Percentiles rank a stretch among this genome's conserved stretches.
Evolutionary conservation across 1,284 basidiomycete genomes (phyloP).

Genomic region (Ganoderma multipileum): DNA sequence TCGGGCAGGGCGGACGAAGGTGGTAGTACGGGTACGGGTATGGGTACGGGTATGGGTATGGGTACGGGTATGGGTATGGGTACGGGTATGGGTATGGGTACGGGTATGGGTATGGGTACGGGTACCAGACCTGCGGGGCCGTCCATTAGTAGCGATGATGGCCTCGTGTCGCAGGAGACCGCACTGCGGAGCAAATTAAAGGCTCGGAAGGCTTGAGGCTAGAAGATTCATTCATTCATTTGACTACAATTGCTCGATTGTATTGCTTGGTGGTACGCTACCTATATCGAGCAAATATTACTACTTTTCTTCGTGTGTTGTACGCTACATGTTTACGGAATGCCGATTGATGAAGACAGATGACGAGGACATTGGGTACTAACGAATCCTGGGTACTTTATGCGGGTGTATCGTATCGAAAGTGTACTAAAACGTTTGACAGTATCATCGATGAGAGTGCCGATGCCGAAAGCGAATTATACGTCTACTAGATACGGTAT

Average conservation of each 20-base stretch:
- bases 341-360: slow-evolving; percentile 23
- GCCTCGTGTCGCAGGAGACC: slow-evolving; percentile 25
- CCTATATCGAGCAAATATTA: slow-evolving; percentile 29
- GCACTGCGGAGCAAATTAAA: slow-evolving; percentile 23
- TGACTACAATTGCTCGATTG: slow-evolving; percentile 25
- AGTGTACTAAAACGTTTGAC: slow-evolving; percentile 20
- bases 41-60: too few species aligned
- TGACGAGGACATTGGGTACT: slow-evolving; percentile 1
- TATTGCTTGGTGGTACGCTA: slow-evolving; percentile 23
- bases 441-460: slow-evolving; percentile 24
- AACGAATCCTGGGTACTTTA: neutral
- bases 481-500: slow-evolving; percentile 21
- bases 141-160: slow-evolving; percentile 9
- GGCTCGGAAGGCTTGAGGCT: slow-evolving; percentile 17
- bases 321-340: slow-evolving; percentile 31
- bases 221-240: slow-evolving; percentile 3
- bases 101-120: too few species aligned
- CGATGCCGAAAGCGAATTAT: slow-evolving; percentile 23
- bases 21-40: too few species aligned
- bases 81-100: too few species aligned
- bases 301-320: slow-evolving; percentile 27
- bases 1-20: slow-evolving; percentile 6
- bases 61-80: too few species aligned
- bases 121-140: neutral
- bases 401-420: slow-evolving; percentile 20